Conservation (phyloP, 2,329 filamentous ascomycete species). For the Onygena corvina region DNA sequence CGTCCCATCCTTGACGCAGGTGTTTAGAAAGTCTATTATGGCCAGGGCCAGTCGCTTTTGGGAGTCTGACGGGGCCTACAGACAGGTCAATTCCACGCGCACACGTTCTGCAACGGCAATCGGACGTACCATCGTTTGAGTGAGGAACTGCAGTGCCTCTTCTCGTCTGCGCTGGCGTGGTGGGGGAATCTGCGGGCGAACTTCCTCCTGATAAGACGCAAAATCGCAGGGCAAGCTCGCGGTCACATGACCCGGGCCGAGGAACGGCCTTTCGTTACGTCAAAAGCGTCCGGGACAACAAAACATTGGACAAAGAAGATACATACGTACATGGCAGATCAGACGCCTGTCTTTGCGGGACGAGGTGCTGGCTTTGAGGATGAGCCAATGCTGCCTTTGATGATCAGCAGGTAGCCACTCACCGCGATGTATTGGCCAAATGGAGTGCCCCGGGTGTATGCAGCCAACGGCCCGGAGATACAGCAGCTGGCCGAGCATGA, state of each 20-base stretch:
- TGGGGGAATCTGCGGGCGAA: neutral
- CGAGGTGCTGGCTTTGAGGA: conserved; percentile 21
- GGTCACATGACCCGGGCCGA: conserved; percentile 1
- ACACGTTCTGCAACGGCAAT: neutral
- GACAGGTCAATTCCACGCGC: neutral
- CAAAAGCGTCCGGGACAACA: neutral
- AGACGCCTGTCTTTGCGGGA: conserved; percentile 11
- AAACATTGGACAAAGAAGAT: too few relatives aligned
- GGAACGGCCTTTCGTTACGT: neutral
- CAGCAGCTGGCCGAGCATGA: conserved; percentile 21
- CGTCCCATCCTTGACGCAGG: conserved; percentile 76
- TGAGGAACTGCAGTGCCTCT: too few relatives aligned
- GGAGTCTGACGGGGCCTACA: conserved; percentile 38
- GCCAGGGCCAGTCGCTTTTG: conserved; percentile 89
- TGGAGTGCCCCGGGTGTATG: conserved; percentile 39
- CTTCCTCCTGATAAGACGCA: too few relatives aligned
- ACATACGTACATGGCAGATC: neutral
- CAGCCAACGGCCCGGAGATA: conserved; percentile 35
- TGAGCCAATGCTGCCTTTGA: conserved; percentile 25
- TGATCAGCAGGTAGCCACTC: conserved; percentile 20
- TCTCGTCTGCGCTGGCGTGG: neutral
- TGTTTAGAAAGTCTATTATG: conserved; percentile 87
- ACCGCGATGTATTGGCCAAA: conserved; percentile 41
- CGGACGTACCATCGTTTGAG: neutral
- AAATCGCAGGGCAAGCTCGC: too few relatives aligned